A percentile compares a stretch with the other conserved stretches of the same genome.
phyloP scores from a whole-genome alignment of 73 alveolate genomes.

The Paramecium sonneborni region DNA sequence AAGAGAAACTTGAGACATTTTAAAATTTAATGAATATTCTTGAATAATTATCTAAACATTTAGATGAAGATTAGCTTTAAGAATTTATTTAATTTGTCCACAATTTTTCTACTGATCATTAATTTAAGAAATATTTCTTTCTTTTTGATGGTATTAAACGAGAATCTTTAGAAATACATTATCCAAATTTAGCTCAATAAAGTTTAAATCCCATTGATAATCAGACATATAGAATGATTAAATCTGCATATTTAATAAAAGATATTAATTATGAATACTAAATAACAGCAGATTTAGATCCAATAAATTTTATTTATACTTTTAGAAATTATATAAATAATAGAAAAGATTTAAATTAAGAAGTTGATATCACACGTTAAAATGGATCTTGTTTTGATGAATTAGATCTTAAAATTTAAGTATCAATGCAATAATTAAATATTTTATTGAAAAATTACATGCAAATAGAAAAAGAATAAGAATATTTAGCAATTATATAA shows the following conservation, averaged over 20 bases:
- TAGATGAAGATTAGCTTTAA: neutral
- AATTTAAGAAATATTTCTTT: neutral
- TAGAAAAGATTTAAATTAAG: neutral
- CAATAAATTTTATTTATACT: neutral
- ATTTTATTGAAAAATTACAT: neutral
- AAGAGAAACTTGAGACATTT: constrained; percentile 21
- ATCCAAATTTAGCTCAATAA: neutral
- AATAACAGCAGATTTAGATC: neutral
- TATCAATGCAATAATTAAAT: neutral
- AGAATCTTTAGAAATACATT: neutral
- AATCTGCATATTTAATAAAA: neutral
- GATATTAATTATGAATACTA: neutral
- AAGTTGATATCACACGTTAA: neutral
- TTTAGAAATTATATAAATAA: neutral
- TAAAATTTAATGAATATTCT: neutral
- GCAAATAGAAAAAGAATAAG: neutral
- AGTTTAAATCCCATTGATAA: neutral
- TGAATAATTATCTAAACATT: neutral
- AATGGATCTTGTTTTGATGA: constrained; percentile 17
- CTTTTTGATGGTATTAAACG: neutral
- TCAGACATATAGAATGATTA: constrained; percentile 1
- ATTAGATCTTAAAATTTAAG: constrained; percentile 12
- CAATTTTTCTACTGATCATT: neutral
- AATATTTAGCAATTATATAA: neutral
- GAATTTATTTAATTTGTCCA: neutral